Conservation (phyloP, 768 basidiomycete genomes). For the Cyclocybe aegerita region DNA sequence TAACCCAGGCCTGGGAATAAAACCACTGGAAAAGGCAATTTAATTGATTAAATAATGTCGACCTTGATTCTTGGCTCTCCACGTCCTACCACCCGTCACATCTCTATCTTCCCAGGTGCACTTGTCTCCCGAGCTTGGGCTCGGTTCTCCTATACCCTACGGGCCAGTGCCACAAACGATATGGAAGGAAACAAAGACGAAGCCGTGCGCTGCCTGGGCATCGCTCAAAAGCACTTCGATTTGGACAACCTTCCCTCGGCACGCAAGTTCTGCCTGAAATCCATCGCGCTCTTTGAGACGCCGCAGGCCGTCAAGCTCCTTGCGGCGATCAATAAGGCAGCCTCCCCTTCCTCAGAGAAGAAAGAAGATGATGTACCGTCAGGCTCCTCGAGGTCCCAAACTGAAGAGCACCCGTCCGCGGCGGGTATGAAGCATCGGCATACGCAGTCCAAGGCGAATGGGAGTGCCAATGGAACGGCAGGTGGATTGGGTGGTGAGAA, state of each 20-base stretch:
- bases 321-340: constrained; percentile 60
- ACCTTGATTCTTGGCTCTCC: neutral
- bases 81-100: neutral
- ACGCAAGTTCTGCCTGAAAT: constrained; percentile 88
- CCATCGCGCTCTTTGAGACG: constrained; percentile 78
- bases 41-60: no score
- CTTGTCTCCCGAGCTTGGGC: neutral
- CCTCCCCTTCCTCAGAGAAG: constrained; percentile 41
- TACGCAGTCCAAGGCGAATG: constrained; percentile 26
- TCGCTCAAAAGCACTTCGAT: constrained; percentile 75
- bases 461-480: constrained; percentile 45
- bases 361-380: constrained; percentile 41
- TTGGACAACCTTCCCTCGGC: constrained; percentile 75
- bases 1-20: constrained; percentile 6
- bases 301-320: constrained; percentile 72
- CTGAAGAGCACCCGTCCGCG: constrained; percentile 76
- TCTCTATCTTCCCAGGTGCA: neutral
- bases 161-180: neutral
- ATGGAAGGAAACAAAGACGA: constrained; percentile 94
- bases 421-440: constrained; percentile 68
- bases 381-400: constrained; percentile 36
- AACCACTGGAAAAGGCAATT: neutral
- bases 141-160: neutral
- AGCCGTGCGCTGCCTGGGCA: constrained; percentile 75
- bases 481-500: constrained; percentile 70